Conservation (phyloP, 176 grass and related monocot species). For the Areca catechu region DNA sequence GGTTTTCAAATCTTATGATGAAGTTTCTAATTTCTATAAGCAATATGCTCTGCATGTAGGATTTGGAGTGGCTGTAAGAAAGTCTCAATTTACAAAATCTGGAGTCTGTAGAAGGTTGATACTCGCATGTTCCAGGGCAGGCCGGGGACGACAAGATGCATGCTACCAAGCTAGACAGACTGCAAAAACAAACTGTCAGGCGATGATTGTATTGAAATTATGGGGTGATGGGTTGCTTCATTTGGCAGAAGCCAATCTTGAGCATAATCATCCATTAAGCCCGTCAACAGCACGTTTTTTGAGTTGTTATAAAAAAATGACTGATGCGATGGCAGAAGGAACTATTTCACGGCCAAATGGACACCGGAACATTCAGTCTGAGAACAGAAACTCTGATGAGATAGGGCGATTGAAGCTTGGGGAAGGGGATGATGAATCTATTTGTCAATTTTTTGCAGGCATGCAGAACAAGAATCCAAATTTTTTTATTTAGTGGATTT, state of each 20-base stretch:
- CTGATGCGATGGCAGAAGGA: slow-evolving; percentile 1
- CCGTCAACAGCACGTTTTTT: slow-evolving; percentile 15
- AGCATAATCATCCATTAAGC: slow-evolving; percentile 17
- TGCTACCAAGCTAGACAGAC: slow-evolving; percentile 17
- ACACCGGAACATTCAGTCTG: not conserved
- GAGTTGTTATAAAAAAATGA: slow-evolving; percentile 14
- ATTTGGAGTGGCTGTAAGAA: slow-evolving; percentile 14
- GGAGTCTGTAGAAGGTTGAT: slow-evolving; percentile 12
- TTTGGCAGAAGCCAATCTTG: slow-evolving; percentile 11
- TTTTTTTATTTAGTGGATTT: slow-evolving; percentile 26
- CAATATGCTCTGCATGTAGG: slow-evolving; percentile 11
- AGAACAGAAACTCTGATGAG: slow-evolving; percentile 2
- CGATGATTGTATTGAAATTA: slow-evolving; percentile 6
- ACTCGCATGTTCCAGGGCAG: slow-evolving; percentile 11
- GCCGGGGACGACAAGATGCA: slow-evolving; percentile 6
- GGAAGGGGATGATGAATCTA: slow-evolving; percentile 22
- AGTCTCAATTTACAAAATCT: slow-evolving; percentile 15
- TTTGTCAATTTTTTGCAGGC: slow-evolving; percentile 18
- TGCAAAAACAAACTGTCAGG: slow-evolving; percentile 15
- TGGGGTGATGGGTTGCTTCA: slow-evolving; percentile 7
- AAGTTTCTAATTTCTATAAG: slow-evolving; percentile 12
- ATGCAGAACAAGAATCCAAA: slow-evolving; percentile 27
- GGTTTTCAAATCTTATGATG: slow-evolving; percentile 8
- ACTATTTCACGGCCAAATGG: not conserved
- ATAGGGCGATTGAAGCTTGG: slow-evolving; percentile 9